Conservation (phyloP, 441 rosid genomes). For the Jatropha multifida region DNA sequence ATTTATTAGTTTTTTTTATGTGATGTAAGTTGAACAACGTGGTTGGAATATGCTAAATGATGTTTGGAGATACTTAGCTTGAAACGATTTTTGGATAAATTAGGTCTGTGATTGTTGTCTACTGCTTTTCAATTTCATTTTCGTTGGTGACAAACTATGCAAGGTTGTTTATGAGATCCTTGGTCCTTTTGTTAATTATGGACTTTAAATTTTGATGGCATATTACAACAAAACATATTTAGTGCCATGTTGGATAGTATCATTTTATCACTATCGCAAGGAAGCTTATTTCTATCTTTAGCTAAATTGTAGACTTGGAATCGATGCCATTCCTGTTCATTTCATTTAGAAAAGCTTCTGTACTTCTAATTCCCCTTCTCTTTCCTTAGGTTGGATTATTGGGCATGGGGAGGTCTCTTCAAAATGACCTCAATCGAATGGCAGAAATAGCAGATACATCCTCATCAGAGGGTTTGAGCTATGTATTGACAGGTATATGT, state of each 20-base stretch:
- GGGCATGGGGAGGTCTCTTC: slow-evolving; percentile 81
- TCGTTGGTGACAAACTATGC: background rate
- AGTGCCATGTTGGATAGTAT: background rate
- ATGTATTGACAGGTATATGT: slow-evolving; percentile 72
- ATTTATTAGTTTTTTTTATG: background rate
- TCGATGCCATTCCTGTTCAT: no score
- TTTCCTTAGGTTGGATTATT: slow-evolving; percentile 68
- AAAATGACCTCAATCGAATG: slow-evolving; percentile 75
- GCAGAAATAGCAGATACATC: slow-evolving; percentile 86
- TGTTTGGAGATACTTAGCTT: background rate
- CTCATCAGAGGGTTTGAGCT: slow-evolving; percentile 72
- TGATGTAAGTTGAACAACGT: background rate
- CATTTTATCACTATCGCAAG: slow-evolving; percentile 11
- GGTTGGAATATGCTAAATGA: background rate
- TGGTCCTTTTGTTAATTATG: slow-evolving; percentile 5
- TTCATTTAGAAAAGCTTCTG: background rate
- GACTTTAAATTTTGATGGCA: background rate
- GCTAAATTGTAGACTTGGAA: background rate
- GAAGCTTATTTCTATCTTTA: background rate
- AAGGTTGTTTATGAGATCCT: background rate
- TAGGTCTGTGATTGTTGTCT: background rate
- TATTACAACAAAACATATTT: background rate
- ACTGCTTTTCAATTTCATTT: background rate
- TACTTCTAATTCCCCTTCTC: background rate
- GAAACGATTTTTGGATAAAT: background rate